Evolutionary conservation across 768 basidiomycete species (phyloP).

Genomic region (Rhizopogon sp.): DNA sequence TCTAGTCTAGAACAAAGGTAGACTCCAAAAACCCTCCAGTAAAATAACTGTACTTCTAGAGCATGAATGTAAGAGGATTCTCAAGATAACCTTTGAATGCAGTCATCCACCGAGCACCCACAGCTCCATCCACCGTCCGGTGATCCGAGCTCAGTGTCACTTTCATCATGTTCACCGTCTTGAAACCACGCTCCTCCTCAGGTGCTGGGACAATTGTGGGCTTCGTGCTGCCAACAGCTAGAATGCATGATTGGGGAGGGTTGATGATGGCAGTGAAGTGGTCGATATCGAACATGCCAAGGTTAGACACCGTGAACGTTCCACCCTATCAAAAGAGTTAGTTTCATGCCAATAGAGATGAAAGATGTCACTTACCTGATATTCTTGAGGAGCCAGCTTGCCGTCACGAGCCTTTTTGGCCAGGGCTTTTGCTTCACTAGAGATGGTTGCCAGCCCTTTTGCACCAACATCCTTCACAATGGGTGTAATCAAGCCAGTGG

Average conservation of each 20-base stretch:
- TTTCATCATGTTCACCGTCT: slow-evolving; percentile 88
- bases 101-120: slow-evolving; percentile 87
- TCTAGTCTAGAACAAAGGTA: neutral
- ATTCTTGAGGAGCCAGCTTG: slow-evolving; percentile 91
- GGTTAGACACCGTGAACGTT: slow-evolving; percentile 97
- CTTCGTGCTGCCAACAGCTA: slow-evolving; percentile 87
- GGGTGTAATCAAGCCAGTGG: slow-evolving; percentile 93
- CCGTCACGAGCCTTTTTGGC: slow-evolving; percentile 97
- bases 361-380: slow-evolving; percentile 61
- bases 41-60: slow-evolving; percentile 39
- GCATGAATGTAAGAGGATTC: slow-evolving; percentile 96
- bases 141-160: slow-evolving; percentile 95
- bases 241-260: slow-evolving; percentile 95
- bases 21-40: neutral
- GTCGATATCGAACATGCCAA: slow-evolving; percentile 95
- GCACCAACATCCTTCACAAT: slow-evolving; percentile 91
- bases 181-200: slow-evolving; percentile 92
- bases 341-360: neutral
- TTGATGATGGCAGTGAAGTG: slow-evolving; percentile 99
- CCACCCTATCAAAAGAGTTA: slow-evolving; percentile 59
- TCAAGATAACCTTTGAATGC: slow-evolving; percentile 96
- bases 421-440: slow-evolving; percentile 85
- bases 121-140: slow-evolving; percentile 92
- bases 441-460: slow-evolving; percentile 91
- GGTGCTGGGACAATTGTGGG: slow-evolving; percentile 84